phyloP scores from a whole-genome alignment of 2,329 filamentous ascomycete genomes.

The Triangularia verruculosa region DNA sequence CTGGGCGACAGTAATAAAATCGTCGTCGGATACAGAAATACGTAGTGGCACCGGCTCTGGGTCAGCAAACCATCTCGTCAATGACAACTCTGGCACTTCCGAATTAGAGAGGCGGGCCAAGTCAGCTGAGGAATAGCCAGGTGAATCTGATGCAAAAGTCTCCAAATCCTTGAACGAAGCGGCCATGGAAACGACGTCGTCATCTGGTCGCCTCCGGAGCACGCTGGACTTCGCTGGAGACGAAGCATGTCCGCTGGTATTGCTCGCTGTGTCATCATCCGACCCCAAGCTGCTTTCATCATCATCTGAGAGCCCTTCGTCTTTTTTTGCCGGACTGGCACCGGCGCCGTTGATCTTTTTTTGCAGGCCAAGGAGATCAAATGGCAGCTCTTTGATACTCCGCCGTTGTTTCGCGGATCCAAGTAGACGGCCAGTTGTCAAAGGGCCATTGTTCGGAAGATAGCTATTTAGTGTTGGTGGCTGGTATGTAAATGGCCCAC shows the following conservation, averaged over 20 bases:
- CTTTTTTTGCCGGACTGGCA: constrained; percentile 36
- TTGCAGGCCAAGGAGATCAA: constrained; percentile 33
- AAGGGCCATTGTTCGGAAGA: constrained; percentile 35
- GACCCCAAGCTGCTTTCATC: constrained; percentile 53
- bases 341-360: constrained; percentile 37
- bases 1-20: constrained; percentile 65
- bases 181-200: constrained; percentile 52
- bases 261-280: constrained; percentile 54
- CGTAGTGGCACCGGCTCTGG: constrained; percentile 52
- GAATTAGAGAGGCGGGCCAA: constrained; percentile 48
- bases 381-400: constrained; percentile 36
- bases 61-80: constrained; percentile 57
- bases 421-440: constrained; percentile 44
- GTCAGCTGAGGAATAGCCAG: constrained; percentile 48
- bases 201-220: constrained; percentile 44
- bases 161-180: constrained; percentile 52
- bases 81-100: constrained; percentile 47
- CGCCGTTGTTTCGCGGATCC: constrained; percentile 44
- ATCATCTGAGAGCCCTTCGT: constrained; percentile 42
- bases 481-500: constrained; percentile 51
- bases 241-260: constrained; percentile 47
- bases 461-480: constrained; percentile 33
- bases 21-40: constrained; percentile 51
- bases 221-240: constrained; percentile 50
- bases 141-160: constrained; percentile 43